Conservation (phyloP, 768 basidiomycete species). For the Neoboletus brunneissimus region DNA sequence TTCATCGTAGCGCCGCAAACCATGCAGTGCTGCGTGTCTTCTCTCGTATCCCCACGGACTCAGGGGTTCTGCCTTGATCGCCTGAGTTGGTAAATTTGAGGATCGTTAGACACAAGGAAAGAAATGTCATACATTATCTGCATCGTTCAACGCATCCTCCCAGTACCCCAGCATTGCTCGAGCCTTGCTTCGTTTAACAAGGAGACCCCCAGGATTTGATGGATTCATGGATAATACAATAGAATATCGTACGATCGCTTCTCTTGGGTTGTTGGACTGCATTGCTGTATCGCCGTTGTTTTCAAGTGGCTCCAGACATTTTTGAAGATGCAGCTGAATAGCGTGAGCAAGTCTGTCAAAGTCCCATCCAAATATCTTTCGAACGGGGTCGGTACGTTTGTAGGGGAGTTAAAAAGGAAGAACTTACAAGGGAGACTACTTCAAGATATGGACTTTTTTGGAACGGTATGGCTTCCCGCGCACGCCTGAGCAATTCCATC, state of each 20-base stretch:
- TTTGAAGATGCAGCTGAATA: no score
- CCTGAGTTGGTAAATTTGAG: background rate
- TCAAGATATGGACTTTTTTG: background rate
- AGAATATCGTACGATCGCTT: background rate
- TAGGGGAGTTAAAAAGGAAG: rapidly evolving
- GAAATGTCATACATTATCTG: conserved; percentile 6
- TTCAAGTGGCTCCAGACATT: no score
- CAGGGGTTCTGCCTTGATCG: background rate
- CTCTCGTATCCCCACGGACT: background rate
- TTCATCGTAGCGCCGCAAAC: background rate
- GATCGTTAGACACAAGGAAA: rapidly evolving
- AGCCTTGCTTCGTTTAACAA: conserved; percentile 9
- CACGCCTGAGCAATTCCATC: no score
- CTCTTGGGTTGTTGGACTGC: no score
- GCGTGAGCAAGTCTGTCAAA: no score
- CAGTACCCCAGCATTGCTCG: background rate
- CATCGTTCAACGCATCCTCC: conserved; percentile 12
- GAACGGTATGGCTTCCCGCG: background rate
- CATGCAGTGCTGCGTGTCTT: conserved; percentile 4
- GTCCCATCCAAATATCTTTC: no score
- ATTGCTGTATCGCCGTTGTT: no score
- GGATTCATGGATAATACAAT: background rate
- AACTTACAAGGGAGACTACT: conserved; percentile 9
- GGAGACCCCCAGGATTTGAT: background rate
- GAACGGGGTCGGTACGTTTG: background rate